These are phyloP conservation scores for Colletotrichum acutatum DNA, from an alignment of 2,329 filamentous ascomycete genomes.

Conservation along the genomic window DNA sequence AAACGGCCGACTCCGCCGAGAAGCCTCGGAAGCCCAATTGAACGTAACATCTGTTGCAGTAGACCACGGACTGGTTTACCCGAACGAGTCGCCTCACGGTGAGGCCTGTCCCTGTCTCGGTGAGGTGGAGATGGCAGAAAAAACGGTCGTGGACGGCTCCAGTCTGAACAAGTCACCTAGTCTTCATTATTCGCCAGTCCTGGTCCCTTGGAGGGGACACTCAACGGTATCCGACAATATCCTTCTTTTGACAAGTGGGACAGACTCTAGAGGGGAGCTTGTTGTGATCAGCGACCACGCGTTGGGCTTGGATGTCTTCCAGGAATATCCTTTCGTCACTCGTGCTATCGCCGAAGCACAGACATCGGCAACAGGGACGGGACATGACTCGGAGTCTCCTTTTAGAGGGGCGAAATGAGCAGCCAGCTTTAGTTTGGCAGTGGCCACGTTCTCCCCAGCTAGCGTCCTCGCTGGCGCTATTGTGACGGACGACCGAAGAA, in stretches of 20 bases:
- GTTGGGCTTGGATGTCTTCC: neutral
- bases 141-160: neutral
- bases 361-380: neutral
- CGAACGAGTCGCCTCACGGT: neutral
- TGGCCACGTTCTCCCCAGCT: neutral
- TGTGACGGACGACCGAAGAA: constrained; percentile 1
- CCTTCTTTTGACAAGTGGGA: constrained; percentile 11
- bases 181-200: neutral
- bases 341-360: constrained; percentile 19
- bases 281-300: neutral
- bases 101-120: constrained; percentile 13
- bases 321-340: constrained; percentile 1
- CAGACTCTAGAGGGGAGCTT: neutral
- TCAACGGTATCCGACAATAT: neutral
- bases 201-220: neutral
- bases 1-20: constrained; percentile 13
- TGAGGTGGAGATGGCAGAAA: constrained; percentile 8
- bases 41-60: constrained; percentile 8
- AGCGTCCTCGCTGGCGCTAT: constrained; percentile 2
- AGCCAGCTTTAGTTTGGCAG: neutral
- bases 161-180: neutral
- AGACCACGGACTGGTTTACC: constrained; percentile 8
- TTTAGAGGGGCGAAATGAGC: constrained; percentile 2
- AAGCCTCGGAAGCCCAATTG: neutral
- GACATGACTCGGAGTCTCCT: constrained; percentile 14